Base-by-base conservation (phyloP, 805 yeast genomes). In the Cyberlindnera petersonii region DNA sequence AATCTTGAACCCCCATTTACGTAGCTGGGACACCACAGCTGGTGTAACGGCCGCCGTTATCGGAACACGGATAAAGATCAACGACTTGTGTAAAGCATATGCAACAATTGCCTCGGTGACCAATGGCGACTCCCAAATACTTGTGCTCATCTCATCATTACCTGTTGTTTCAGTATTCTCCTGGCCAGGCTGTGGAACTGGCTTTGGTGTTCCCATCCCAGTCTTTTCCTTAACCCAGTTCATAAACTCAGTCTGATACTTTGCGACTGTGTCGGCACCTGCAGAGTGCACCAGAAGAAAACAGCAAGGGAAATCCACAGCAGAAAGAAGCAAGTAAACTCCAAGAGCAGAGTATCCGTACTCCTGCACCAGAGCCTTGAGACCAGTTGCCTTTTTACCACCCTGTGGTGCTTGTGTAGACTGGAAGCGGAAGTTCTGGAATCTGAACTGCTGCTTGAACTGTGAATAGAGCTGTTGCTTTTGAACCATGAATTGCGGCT, bases 41-140 rank as follows among this genome's bases (percentile, higher is more conserved):
- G 98, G 98, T 0, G 97, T 88, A 10, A 89, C 73, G 3, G 95
- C 95, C 0, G 96, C 96, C 0, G 97, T 83, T 22, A 87, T 60
- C 11, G 98, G 98, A 5, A 93, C 66, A 46, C 98, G 74, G 29
- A 93, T 73, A 44, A 91, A 76, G 18, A 91, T 74, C 46, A 93
- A 70, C 5, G 89, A 76, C 65, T 93, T 93, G 67, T 93, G 98
- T 32, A 93, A 66, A 3, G 96, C 96, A 59, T 93, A 93, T 0
- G 98, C 98, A 37, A 93, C 74, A 10, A 85, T 79, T 50, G 87
- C 77, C 61, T 91, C 97, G 0, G 97, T 83, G 71, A 86, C 58
- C 56, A 87, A 58, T 40, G 80, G 69, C 7, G 56, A 35, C 22
- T 61, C 55, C 53, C 56, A 55, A 22, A 49, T 43, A 4, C 50